Conservation (phyloP, 306 rosid genomes). For the Hylodesmum podocarpum region DNA sequence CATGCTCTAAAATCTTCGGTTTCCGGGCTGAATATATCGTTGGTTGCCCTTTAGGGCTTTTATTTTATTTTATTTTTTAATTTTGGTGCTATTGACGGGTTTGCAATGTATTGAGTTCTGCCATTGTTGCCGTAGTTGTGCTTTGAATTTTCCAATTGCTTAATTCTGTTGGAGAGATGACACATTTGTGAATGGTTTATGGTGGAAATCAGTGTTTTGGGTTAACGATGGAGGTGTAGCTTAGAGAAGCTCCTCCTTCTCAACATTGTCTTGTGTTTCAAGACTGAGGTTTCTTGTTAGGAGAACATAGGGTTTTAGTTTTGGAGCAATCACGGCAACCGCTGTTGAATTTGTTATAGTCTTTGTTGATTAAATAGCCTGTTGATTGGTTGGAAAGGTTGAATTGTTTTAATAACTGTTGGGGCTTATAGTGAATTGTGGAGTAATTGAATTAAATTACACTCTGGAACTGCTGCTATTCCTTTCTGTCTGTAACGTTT, state of each 20-base stretch:
- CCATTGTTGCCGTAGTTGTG: conserved; percentile 16
- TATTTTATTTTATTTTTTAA: background rate
- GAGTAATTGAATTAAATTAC: conserved; percentile 2
- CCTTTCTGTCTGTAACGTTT: background rate
- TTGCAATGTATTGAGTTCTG: conserved; percentile 24
- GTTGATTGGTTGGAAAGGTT: conserved; percentile 12
- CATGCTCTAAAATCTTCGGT: conserved; percentile 26
- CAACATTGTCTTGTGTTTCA: conserved; percentile 27
- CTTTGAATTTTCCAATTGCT: background rate
- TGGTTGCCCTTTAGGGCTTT: conserved; percentile 52
- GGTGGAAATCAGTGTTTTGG: conserved; percentile 42
- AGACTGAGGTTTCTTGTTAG: background rate
- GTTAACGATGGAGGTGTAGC: conserved; percentile 53
- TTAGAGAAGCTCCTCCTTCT: conserved; percentile 34
- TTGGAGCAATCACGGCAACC: background rate
- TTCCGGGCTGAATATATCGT: conserved; percentile 33
- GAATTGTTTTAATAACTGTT: background rate
- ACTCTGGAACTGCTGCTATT: background rate
- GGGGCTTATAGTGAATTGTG: conserved; percentile 10
- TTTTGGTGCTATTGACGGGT: conserved; percentile 33
- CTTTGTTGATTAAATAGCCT: conserved; percentile 21
- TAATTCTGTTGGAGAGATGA: conserved; percentile 32
- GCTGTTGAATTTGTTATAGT: background rate
- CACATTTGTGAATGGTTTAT: conserved; percentile 44
- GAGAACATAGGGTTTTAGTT: background rate